phyloP scores from a whole-genome alignment of 2,329 filamentous ascomycete species.

The Grosmannia serpens region DNA sequence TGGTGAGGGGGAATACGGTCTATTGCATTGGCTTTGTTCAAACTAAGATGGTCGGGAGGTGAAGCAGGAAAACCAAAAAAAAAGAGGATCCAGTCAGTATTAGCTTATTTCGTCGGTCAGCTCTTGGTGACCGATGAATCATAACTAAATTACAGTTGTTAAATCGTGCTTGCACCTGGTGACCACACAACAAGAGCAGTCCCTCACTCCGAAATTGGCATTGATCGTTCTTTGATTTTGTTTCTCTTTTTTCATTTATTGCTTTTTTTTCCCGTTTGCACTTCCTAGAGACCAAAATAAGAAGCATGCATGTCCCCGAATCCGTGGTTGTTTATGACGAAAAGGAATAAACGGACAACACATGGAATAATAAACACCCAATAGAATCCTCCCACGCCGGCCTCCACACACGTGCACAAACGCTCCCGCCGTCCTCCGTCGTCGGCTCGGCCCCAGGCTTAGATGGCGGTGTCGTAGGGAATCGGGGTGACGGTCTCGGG shows the following conservation, averaged over 20 bases:
- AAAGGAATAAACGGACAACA: constrained; percentile 2
- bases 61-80: neutral
- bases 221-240: neutral
- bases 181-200: too few relatives aligned
- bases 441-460: constrained; percentile 20
- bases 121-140: neutral
- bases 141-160: neutral
- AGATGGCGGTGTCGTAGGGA: constrained; percentile 98
- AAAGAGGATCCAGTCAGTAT: neutral
- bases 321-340: constrained; percentile 1
- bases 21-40: neutral
- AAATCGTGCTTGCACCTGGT: neutral
- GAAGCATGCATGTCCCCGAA: constrained; percentile 3
- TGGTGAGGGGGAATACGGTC: neutral
- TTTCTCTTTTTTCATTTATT: constrained; percentile 5
- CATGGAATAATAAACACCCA: constrained; percentile 4
- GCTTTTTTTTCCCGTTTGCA: constrained; percentile 1
- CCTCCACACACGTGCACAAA: neutral
- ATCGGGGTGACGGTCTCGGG: constrained; percentile 26
- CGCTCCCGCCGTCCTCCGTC: neutral
- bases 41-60: neutral
- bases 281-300: constrained; percentile 3
- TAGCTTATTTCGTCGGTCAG: neutral
- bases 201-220: neutral
- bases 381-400: neutral